These are phyloP conservation scores for Circinella minor DNA, from an alignment of 371 early-diverging fungal species.

Conservation along the genomic window DNA sequence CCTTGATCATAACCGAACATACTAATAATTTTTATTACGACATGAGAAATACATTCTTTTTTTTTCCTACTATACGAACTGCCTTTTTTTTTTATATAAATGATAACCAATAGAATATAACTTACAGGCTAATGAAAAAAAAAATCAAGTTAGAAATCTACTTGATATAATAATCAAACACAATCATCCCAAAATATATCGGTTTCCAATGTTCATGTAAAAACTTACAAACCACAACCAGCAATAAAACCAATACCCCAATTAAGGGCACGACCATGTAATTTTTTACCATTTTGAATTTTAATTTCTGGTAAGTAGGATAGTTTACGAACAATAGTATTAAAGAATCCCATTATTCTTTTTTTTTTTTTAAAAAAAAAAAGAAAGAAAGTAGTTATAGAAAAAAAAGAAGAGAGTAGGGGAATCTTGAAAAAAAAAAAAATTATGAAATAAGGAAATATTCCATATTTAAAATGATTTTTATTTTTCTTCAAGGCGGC, in stretches of 20 bases:
- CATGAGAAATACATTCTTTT: neutral
- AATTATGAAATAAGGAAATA: no score
- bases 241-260: constrained; percentile 18
- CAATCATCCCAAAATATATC: no score
- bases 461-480: no score
- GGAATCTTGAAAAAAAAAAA: no score
- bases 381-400: no score
- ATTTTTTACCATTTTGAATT: constrained; percentile 16
- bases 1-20: constrained; percentile 29
- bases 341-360: no score
- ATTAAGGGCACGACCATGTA: constrained; percentile 14
- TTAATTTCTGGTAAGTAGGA: constrained; percentile 14
- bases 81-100: neutral
- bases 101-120: neutral
- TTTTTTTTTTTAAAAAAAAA: no score
- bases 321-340: neutral
- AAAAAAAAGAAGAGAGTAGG: no score
- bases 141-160: neutral
- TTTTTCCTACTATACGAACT: no score
- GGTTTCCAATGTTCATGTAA: neutral
- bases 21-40: neutral
- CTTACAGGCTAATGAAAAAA: constrained; percentile 13
- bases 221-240: constrained; percentile 18
- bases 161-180: neutral
- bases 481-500: no score